Conservation (phyloP, 1,284 basidiomycete species). For the Naganishia albida region DNA sequence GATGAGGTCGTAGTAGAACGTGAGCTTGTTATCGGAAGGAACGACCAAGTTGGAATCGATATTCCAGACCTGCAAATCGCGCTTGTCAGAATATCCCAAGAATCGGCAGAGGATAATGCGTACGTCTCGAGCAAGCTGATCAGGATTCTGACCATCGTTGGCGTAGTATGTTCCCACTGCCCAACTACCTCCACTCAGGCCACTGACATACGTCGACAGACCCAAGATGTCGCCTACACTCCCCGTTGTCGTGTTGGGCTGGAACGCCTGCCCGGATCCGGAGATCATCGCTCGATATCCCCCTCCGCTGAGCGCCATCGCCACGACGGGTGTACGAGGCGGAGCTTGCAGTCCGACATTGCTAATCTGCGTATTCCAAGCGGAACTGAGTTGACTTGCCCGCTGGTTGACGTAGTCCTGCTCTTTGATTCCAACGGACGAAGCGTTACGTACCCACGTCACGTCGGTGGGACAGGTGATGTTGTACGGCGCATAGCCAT, state of each 20-base stretch:
- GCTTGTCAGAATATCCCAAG: not conserved
- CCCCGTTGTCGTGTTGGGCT: slow-evolving; percentile 27
- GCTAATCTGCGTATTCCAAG: slow-evolving; percentile 40
- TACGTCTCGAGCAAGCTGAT: slow-evolving; percentile 46
- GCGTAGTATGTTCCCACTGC: slow-evolving; percentile 49
- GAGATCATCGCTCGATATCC: slow-evolving; percentile 57
- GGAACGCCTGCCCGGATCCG: slow-evolving; percentile 32
- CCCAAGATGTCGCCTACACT: slow-evolving; percentile 31
- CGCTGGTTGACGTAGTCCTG: slow-evolving; percentile 42
- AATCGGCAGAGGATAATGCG: slow-evolving; percentile 25
- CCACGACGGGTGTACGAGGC: slow-evolving; percentile 51
- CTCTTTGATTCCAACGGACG: slow-evolving; percentile 41
- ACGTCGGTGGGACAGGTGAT: slow-evolving; percentile 45
- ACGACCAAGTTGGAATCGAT: slow-evolving; percentile 55
- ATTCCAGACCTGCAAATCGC: slow-evolving; percentile 48
- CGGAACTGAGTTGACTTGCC: slow-evolving; percentile 36
- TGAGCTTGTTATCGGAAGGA: slow-evolving; percentile 50
- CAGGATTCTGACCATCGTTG: slow-evolving; percentile 46
- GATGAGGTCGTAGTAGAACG: slow-evolving; percentile 53
- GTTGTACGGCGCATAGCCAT: slow-evolving; percentile 47
- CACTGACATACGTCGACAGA: slow-evolving; percentile 48
- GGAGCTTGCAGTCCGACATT: slow-evolving; percentile 41
- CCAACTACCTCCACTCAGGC: slow-evolving; percentile 52
- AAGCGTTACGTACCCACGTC: slow-evolving; percentile 48
- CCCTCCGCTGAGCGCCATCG: slow-evolving; percentile 55